Base-by-base conservation (phyloP, 2,329 filamentous ascomycete species). In the Penicillium sumatraense region DNA sequence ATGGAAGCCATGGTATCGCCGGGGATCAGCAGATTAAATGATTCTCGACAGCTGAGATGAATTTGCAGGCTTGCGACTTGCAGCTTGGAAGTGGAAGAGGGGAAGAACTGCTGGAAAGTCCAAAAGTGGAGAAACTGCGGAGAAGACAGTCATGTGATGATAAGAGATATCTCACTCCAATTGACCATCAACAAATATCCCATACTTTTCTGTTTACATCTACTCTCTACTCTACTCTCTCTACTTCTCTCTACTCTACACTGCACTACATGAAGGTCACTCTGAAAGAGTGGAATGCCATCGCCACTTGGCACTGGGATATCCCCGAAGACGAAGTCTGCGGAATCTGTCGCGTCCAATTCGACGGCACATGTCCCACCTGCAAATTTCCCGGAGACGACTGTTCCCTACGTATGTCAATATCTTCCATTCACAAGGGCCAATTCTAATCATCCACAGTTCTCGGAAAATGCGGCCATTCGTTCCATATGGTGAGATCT, bases 341-440 rank as follows among this genome's bases (percentile, higher is more conserved):
- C 68, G 95, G 95, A 67, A 99, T 99, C 78, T 99, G 95, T 77
- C 93, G 96, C 72, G 93, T 96, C 59, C 90, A 96, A 69, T 99
- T 98, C 72, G 95, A 99, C 73, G 93, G 93, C 56, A 98, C 95
- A 23, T 99, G 95, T 80, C 93, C 95, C 44, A 96, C 92, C 52
- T 99, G 95, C 86, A 96, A 96, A 82, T 98, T 92, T 71, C 95
- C 95, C 13, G 95, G 95, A 54, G 95, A 99, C 68, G 93, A 97
- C 72, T 99, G 95, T 77, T 90, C 90, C 56, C 82, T 99, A 56
- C 82, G 93, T 97, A 79, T 74, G 69, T 64, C 29, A 88, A 80
- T 27, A 57, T n/a, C 20, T 47, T 45, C 36, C 50, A 20, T 40
- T 11, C 47, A 31, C 7, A 21, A 14, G 45, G 24, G 57, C 40